These are phyloP conservation scores for Acacia melanoxylon DNA, from an alignment of 306 rosid genomes.

Conservation along the genomic window DNA sequence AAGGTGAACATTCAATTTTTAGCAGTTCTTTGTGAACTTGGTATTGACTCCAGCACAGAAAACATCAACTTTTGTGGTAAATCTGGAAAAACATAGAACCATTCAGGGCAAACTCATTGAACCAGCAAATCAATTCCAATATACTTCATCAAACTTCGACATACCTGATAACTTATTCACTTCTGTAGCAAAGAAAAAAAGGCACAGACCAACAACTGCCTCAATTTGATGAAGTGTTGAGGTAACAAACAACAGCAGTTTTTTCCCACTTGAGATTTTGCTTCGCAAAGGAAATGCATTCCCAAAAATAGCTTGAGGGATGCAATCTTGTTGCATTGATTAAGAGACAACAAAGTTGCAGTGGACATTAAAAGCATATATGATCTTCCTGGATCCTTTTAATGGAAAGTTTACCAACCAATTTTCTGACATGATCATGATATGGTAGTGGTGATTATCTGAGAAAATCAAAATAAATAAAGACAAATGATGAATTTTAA, in stretches of 20 bases:
- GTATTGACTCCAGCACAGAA: constrained; percentile 71
- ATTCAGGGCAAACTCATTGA: background rate
- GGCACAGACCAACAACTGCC: constrained; percentile 74
- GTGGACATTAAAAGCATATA: constrained; percentile 67
- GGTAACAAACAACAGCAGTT: constrained; percentile 70
- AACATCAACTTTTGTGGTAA: constrained; percentile 47
- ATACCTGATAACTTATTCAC: constrained; percentile 74
- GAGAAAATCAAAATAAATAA: constrained; percentile 26
- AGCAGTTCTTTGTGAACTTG: constrained; percentile 61
- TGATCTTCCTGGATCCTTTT: constrained; percentile 67
- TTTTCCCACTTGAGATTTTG: constrained; percentile 80
- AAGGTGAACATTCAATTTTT: background rate
- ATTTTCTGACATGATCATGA: constrained; percentile 56
- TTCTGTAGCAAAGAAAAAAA: constrained; percentile 68
- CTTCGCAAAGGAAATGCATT: constrained; percentile 79
- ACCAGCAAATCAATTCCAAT: constrained; percentile 3
- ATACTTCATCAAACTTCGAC: constrained; percentile 6
- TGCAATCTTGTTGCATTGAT: constrained; percentile 79
- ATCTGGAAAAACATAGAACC: background rate
- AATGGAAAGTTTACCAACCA: constrained; percentile 75
- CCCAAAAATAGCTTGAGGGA: constrained; percentile 79
- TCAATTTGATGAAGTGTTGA: constrained; percentile 76
- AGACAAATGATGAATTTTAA: constrained; percentile 13
- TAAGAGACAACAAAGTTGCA: constrained; percentile 68
- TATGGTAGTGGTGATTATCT: constrained; percentile 75